Base-by-base conservation (phyloP, 441 rosid genomes). In the Heliophila coronopifolia region DNA sequence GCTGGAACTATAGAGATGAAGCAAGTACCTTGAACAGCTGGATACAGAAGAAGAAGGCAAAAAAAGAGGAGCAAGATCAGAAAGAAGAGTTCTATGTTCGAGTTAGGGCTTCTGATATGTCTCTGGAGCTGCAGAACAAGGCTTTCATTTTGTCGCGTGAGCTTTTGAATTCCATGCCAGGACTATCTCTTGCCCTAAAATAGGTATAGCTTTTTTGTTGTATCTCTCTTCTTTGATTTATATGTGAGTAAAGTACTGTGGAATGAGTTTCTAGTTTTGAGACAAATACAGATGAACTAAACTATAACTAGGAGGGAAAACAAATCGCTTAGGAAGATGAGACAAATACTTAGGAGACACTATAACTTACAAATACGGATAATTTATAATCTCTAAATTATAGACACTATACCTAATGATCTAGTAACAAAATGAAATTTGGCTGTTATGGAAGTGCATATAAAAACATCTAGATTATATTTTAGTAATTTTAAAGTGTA, bases 61-160 rank as follows among this genome's bases (percentile, higher is more conserved):
- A n/a, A n/a, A n/a, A 62, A 42, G 93, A 83, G 34, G 78, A 79
- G 40, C 76, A 81, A 11, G 76, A 77, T 3, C 81, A 79, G 66
- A 66, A 59, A 50, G 83, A 72, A 10, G 59, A 28, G 48, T 77
- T 81, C 26, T 79, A 80, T 55, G 79, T 84, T 30, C 77, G 82
- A 13, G 83, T 91, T 56, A 70, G 95, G 68, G 95, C 94, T 46
- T 74, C 89, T 3, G 94, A 91, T 60, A 91, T 91, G 95, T 79
- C 98, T n/a, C 44, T 73, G 8, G 49, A 78, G 45, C 47, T 81
- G 54, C 98, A 87, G 66, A 76, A 71, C 59, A 66, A 61, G 38
- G 98, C 98, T 32, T 80, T 91, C 55, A 64, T 52, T 62, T 83
- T 78, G 59, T 81, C 98, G 3, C 88, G 96, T 61, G 77, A 81